Base-by-base conservation (phyloP, 2,329 filamentous ascomycete species). In the Aspergillus texensis region DNA sequence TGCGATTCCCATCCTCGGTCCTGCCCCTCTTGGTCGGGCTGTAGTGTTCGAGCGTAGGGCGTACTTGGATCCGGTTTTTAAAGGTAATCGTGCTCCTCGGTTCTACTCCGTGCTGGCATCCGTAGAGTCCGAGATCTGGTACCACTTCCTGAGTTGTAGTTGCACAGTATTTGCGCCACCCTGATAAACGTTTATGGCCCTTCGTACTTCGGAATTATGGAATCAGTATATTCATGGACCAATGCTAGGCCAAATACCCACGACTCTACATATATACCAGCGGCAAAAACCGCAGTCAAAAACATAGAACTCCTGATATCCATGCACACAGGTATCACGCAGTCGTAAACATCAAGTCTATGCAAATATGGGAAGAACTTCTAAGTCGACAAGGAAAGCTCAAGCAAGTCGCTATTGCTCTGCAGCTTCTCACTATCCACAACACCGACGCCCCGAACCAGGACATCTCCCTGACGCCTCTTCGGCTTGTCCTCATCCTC, bases 401-500 rank as follows among this genome's bases (percentile, higher is more conserved):
- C 52, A 41, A 39, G 52, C 52, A 26, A 21, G 9, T 30, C 19
- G 39, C 52, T 45, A n/a, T 26, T 60, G 45, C 50, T 56, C 41
- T 12, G 30, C 5, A 30, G 46, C n/a, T 46, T 54, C 43, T 50
- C 65, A 61, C 30, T 65, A 70, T 78, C 70, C 36, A 79, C 70
- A 34, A 77, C 53, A 3, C 77, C 77, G 39, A 79, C 76, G 4
- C 77, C 77, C 28, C 68, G 66, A 12, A 79, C 67, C 36, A 79
- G 62, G 4, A 71, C 69, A n/a, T 70, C 64, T 6, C 60, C 26
- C 58, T 68, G 50, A 46, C 66, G 12, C 16, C 46, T 61, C 48
- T 12, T 28, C 12, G 24, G 28, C 28, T 67, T 62, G 28, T 68
- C 68, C 21, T 72, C 71, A 41, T 70, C 69, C 45, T 68, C 71